Conservation (phyloP, 1,284 basidiomycete genomes). For the Bjerkandera adusta region DNA sequence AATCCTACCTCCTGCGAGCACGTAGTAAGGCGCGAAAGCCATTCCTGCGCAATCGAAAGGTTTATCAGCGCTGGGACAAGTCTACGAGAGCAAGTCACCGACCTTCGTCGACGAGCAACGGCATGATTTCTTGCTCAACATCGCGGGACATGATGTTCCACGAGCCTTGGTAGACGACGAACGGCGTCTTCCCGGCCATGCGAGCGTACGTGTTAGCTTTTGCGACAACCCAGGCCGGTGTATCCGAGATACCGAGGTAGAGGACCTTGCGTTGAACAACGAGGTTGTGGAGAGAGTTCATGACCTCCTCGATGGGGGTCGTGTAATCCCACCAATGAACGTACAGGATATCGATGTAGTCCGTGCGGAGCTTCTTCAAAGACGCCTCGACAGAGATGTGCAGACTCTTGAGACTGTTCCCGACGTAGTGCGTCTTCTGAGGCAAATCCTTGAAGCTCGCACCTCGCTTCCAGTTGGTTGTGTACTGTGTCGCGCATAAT, state of each 20-base stretch:
- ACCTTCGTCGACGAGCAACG: slow-evolving; percentile 38
- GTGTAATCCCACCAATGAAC: slow-evolving; percentile 11
- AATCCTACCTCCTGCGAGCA: slow-evolving; percentile 32
- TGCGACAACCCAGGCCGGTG: slow-evolving; percentile 55
- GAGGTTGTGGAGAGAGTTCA: slow-evolving; percentile 11
- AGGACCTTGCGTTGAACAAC: slow-evolving; percentile 9
- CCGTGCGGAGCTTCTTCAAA: slow-evolving; percentile 7
- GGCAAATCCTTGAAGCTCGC: slow-evolving; percentile 17
- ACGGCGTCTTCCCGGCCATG: slow-evolving; percentile 45
- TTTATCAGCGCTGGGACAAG: not conserved
- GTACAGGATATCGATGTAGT: slow-evolving; percentile 12
- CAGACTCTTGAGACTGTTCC: slow-evolving; percentile 28
- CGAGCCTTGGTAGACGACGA: slow-evolving; percentile 55
- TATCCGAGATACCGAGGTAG: slow-evolving; percentile 33
- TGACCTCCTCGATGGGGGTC: slow-evolving; percentile 10
- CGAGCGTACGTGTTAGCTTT: slow-evolving; percentile 53
- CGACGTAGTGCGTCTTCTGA: slow-evolving; percentile 42
- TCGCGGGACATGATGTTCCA: slow-evolving; percentile 51
- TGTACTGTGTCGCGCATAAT: slow-evolving; percentile 34
- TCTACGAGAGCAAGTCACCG: not conserved
- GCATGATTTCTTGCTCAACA: slow-evolving; percentile 59
- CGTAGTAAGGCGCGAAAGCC: slow-evolving; percentile 30
- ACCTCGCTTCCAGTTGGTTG: slow-evolving; percentile 31
- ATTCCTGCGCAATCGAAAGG: slow-evolving; percentile 11
- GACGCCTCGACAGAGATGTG: slow-evolving; percentile 1